Base-by-base conservation (phyloP, 768 basidiomycete species). In the Pisolithus microcarpus region DNA sequence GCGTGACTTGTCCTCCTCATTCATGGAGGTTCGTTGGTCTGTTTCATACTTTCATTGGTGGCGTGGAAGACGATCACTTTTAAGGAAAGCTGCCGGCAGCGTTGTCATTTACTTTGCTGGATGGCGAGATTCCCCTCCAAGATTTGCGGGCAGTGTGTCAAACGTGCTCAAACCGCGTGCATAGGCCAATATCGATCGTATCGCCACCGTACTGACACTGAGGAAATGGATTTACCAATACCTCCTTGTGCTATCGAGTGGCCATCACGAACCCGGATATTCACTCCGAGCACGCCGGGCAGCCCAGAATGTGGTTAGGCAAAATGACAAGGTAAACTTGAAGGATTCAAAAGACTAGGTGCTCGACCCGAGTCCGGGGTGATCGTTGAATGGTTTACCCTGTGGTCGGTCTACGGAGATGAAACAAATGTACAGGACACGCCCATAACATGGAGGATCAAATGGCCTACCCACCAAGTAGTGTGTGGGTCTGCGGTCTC, bases 401-500 rank as follows among this genome's bases (percentile, higher is more conserved):
- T 31, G 16, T 30, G 44, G 45, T 21, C 45, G 16, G 21, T 31
- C 19, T 46, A 36, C 45, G 45, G 45, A 46, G 45, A 46, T 46
- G 26, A 46, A 36, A 36, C 11, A 21, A 23, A 36, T 19, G 13
- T 10, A 34, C 11, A 10, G 34, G 31, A 3, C 45, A 36, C 43
- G 26, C 30, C 16, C 44, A 30, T 18, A 21, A 11, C 45, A n/a
- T 46, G 45, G 45, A 46, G 45, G 31, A 46, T 36, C 30, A 31
- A 36, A 36, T 23, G 31, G 45, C 23, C 31, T 34, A 21, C 13
- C 49, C 37, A 43, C 47, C 46, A 52, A 52, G 42, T 26, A 37
- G 50, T 43, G 34, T 24, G 50, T 43, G 34, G n/a, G 38, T 48
- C 40, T 46, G 46, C 49, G 51, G 46, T 30, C 55, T 48, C 51